Conservation (phyloP, 768 basidiomycete genomes). For the Rhizopogon salebrosus region DNA sequence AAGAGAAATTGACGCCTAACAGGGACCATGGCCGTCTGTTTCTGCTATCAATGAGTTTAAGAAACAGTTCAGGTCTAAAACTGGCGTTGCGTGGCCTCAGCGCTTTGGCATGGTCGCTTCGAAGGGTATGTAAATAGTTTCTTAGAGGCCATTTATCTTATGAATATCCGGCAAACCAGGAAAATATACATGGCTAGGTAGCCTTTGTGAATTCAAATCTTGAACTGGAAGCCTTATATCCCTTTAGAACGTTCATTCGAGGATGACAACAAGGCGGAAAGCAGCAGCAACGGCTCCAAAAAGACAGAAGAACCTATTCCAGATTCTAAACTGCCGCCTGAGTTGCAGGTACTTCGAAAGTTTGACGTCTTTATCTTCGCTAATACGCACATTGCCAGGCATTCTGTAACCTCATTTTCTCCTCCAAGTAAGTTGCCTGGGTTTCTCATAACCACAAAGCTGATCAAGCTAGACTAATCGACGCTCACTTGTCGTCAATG, state of each 20-base stretch:
- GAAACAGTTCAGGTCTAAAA: conserved; percentile 55
- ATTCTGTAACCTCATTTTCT: conserved; percentile 49
- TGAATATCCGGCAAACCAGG: conserved; percentile 27
- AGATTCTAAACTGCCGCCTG: conserved; percentile 36
- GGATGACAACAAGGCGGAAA: conserved; percentile 34
- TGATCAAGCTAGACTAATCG: conserved; percentile 36
- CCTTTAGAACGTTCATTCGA: conserved; percentile 46
- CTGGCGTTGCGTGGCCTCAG: conserved; percentile 44
- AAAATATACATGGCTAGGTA: conserved; percentile 60
- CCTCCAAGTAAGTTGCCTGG: conserved; percentile 31
- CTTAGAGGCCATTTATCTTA: not conserved
- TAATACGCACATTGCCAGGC: conserved; percentile 21
- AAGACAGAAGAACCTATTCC: conserved; percentile 37
- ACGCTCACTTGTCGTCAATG: conserved; percentile 53
- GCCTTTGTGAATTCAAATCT: not conserved
- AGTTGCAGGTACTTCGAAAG: conserved; percentile 35
- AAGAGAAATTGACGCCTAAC: not conserved
- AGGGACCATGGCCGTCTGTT: conserved; percentile 43
- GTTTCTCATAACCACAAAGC: not conserved
- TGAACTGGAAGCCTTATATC: not conserved
- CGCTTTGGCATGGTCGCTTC: conserved; percentile 47
- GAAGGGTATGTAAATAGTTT: conserved; percentile 31
- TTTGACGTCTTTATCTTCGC: not conserved
- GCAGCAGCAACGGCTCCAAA: conserved; percentile 7
- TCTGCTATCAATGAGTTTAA: conserved; percentile 48